These are phyloP conservation scores for Paralagenidium karlingii DNA, from an alignment of 352 stramenopile species.

Conservation along the genomic window DNA sequence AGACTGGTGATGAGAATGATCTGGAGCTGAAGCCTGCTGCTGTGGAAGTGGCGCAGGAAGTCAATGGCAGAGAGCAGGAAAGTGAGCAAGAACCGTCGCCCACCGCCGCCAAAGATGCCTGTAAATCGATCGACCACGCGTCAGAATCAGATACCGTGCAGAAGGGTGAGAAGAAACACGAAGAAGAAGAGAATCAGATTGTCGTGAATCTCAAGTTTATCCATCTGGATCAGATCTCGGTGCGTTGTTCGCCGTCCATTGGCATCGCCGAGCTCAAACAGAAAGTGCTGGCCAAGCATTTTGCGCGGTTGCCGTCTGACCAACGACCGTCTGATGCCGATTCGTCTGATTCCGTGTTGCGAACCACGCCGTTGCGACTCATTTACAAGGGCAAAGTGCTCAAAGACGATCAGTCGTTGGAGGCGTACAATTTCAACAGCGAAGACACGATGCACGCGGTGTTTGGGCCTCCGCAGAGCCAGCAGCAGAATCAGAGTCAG, in stretches of 20 bases:
- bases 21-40: too few relatives aligned
- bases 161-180: too few relatives aligned
- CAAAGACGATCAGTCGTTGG: slow-evolving; percentile 20
- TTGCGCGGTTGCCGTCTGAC: slow-evolving; percentile 3
- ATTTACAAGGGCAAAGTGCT: slow-evolving; percentile 46
- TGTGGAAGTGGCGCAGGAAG: too few relatives aligned
- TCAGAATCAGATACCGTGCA: too few relatives aligned
- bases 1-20: too few relatives aligned
- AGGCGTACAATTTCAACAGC: slow-evolving; percentile 15
- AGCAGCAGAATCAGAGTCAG: not conserved
- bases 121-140: too few relatives aligned
- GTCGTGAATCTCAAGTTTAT: slow-evolving; percentile 33
- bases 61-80: too few relatives aligned
- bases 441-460: slow-evolving; percentile 30
- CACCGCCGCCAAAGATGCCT: too few relatives aligned
- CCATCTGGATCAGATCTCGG: slow-evolving; percentile 12
- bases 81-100: too few relatives aligned
- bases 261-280: slow-evolving; percentile 14
- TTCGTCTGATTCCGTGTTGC: not conserved
- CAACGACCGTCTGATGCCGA: not conserved
- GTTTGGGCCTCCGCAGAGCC: slow-evolving; percentile 3
- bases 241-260: slow-evolving; percentile 9
- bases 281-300: slow-evolving; percentile 1
- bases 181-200: slow-evolving; percentile 1
- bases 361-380: slow-evolving; percentile 9